Conservation (phyloP, 345 rosid genomes). For the Aethionema arabicum region DNA sequence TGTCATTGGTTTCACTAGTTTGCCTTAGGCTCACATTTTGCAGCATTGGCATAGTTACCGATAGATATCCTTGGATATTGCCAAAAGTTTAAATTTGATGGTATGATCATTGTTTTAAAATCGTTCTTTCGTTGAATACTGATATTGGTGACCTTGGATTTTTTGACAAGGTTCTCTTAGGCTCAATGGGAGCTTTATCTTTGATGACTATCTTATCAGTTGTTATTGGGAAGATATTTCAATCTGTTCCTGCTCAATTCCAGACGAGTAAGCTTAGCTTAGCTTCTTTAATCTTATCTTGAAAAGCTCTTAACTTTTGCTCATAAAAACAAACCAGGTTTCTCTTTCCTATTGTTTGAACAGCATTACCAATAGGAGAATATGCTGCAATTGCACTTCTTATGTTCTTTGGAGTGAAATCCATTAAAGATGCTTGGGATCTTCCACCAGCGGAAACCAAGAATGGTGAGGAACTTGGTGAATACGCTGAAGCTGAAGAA, state of each 20-base stretch:
- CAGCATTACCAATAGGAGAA: slow-evolving; percentile 97
- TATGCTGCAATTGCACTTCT: slow-evolving; percentile 91
- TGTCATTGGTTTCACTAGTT: no score
- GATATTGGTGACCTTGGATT: slow-evolving; percentile 32
- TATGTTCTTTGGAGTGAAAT: slow-evolving; percentile 89
- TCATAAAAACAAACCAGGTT: background rate
- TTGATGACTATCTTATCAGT: slow-evolving; percentile 94
- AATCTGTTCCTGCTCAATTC: slow-evolving; percentile 95
- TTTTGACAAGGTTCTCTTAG: slow-evolving; percentile 85
- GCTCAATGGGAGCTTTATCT: slow-evolving; percentile 95
- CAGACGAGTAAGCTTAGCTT: slow-evolving; percentile 71
- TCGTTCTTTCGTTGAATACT: slow-evolving; percentile 15
- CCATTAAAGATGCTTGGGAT: slow-evolving; percentile 97
- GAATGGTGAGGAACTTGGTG: slow-evolving; percentile 68
- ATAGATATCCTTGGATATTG: no score
- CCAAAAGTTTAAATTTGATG: background rate
- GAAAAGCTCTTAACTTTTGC: background rate
- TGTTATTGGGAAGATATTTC: slow-evolving; percentile 84
- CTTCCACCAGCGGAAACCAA: slow-evolving; percentile 59
- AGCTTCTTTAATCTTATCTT: background rate
- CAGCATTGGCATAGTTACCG: no score
- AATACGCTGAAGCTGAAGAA: slow-evolving; percentile 86
- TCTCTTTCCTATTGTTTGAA: slow-evolving; percentile 27
- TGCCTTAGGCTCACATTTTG: no score
- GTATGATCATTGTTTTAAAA: background rate